phyloP scores from a whole-genome alignment of 306 rosid genomes.

The Vigna unguiculata region DNA sequence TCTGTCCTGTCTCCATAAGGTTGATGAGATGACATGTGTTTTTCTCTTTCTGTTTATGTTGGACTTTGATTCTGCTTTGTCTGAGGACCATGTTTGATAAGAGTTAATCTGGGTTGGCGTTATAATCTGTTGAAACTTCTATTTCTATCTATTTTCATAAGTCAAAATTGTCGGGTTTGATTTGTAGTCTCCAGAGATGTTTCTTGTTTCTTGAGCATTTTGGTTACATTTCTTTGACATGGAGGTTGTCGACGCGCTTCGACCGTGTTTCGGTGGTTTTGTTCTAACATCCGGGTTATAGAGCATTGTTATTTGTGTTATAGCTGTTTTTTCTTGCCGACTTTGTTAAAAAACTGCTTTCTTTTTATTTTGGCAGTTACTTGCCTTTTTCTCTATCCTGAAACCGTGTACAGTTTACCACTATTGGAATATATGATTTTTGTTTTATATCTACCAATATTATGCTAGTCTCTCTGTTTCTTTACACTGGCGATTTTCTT shows the following conservation, averaged over 20 bases:
- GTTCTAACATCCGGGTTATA: background rate
- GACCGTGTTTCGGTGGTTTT: conserved; percentile 9
- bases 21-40: background rate
- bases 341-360: background rate
- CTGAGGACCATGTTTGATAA: background rate
- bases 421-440: background rate
- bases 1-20: background rate
- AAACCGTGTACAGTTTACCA: conserved; percentile 13
- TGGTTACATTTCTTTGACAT: conserved; percentile 2
- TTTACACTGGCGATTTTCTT: background rate
- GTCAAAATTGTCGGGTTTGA: conserved; percentile 28
- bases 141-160: background rate
- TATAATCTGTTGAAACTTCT: conserved; percentile 4
- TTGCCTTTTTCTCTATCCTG: conserved; percentile 6
- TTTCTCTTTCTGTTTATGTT: conserved; percentile 8
- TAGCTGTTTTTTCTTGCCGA: background rate
- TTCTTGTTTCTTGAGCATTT: background rate
- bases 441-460: background rate
- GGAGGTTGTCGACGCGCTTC: background rate
- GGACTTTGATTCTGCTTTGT: background rate
- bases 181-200: conserved; percentile 38
- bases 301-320: background rate
- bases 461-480: conserved; percentile 6
- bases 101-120: conserved; percentile 26
- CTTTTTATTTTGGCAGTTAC: background rate